Conservation (phyloP, 176 grass and related monocot genomes). For the Pontederia crassipes region DNA sequence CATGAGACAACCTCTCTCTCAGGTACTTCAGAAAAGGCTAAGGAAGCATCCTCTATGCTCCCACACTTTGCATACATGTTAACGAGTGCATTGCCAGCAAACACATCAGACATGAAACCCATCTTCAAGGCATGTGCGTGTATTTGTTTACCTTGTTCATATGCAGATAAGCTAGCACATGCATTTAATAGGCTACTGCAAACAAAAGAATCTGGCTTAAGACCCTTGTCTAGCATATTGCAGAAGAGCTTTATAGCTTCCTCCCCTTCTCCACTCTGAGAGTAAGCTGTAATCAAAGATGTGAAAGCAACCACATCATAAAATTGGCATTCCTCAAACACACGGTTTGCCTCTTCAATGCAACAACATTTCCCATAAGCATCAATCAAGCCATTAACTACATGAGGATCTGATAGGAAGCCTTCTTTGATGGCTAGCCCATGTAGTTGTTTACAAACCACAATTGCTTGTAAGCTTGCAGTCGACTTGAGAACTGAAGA, state of each 20-base stretch:
- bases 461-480: constrained; percentile 40
- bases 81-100: constrained; percentile 71
- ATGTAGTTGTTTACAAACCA: constrained; percentile 47
- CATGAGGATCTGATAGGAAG: constrained; percentile 62
- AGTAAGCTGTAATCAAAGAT: constrained; percentile 74
- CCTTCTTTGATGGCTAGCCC: constrained; percentile 45
- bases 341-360: constrained; percentile 32
- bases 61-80: constrained; percentile 90
- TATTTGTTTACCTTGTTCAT: constrained; percentile 83
- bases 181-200: constrained; percentile 77
- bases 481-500: constrained; percentile 75
- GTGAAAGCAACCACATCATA: constrained; percentile 59
- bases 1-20: constrained; percentile 78
- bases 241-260: constrained; percentile 74
- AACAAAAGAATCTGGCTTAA: constrained; percentile 70
- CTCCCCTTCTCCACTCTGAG: constrained; percentile 53
- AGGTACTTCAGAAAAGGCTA: constrained; percentile 44
- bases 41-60: constrained; percentile 69
- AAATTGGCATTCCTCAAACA: constrained; percentile 53
- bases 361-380: constrained; percentile 72
- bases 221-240: constrained; percentile 51
- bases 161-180: constrained; percentile 72
- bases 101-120: constrained; percentile 55
- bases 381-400: constrained; percentile 70
- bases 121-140: constrained; percentile 67